Percentiles rank a stretch among this genome's conserved stretches.
Conservation (phyloP, 139 green algal species). For the Desmodesmus armatus region DNA sequence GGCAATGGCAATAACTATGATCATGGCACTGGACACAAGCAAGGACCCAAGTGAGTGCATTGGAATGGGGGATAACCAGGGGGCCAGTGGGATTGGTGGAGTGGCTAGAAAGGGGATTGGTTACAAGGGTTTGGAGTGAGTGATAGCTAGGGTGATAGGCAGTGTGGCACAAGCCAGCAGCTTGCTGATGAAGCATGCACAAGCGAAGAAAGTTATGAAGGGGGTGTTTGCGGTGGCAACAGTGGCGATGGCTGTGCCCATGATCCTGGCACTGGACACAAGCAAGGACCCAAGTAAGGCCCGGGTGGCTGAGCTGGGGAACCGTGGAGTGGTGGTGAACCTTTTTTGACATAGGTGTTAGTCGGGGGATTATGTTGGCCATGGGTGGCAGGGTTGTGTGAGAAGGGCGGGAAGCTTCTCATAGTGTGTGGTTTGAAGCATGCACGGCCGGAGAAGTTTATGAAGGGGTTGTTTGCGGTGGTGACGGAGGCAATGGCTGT, state of each 20-base stretch:
- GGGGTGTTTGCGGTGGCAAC: slow-evolving; percentile 47
- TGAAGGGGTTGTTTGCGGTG: slow-evolving; percentile 49
- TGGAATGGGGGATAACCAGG: background rate
- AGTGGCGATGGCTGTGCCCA: slow-evolving; percentile 58
- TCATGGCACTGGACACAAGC: slow-evolving; percentile 20
- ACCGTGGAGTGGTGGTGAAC: too few relatives aligned
- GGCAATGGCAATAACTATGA: slow-evolving; percentile 60
- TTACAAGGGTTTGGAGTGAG: too few relatives aligned
- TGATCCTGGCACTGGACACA: slow-evolving; percentile 37
- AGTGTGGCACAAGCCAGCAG: too few relatives aligned
- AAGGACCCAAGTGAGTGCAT: slow-evolving; percentile 37
- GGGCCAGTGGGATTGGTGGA: too few relatives aligned
- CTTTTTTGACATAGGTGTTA: too few relatives aligned
- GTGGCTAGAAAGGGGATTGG: too few relatives aligned
- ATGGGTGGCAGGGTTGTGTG: too few relatives aligned
- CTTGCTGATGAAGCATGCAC: slow-evolving; percentile 35
- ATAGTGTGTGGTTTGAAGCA: slow-evolving; percentile 49
- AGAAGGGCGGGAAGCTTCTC: slow-evolving; percentile 89
- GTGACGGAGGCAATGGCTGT: slow-evolving; percentile 52
- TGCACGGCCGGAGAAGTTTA: slow-evolving; percentile 76
- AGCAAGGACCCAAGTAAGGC: slow-evolving; percentile 36
- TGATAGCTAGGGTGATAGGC: too few relatives aligned
- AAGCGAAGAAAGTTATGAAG: slow-evolving; percentile 77
- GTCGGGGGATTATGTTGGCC: too few relatives aligned
- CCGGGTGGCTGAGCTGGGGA: too few relatives aligned